phyloP scores from a whole-genome alignment of 2,329 filamentous ascomycete genomes.

The Iodosphaeria phyllophila region DNA sequence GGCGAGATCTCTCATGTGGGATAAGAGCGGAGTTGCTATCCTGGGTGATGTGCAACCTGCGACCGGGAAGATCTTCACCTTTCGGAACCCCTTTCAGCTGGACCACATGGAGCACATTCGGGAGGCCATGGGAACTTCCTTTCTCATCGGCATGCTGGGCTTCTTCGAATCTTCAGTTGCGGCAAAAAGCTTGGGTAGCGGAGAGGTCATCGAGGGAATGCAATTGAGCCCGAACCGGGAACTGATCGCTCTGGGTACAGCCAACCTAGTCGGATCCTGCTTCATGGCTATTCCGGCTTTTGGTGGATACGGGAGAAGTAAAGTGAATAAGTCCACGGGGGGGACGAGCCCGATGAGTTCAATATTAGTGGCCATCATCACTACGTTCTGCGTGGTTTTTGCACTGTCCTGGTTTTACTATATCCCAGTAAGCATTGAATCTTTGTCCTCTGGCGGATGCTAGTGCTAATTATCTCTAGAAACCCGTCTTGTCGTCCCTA shows the following conservation, averaged over 20 bases:
- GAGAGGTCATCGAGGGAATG: conserved; percentile 56
- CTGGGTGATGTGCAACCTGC: conserved; percentile 64
- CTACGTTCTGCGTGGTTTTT: conserved; percentile 62
- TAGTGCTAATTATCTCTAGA: conserved; percentile 27
- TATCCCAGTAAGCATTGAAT: conserved; percentile 53
- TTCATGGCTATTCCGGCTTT: conserved; percentile 91
- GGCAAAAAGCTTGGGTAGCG: conserved; percentile 67
- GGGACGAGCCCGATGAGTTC: conserved; percentile 89
- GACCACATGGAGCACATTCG: conserved; percentile 66
- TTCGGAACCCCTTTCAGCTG: conserved; percentile 70
- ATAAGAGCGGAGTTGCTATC: conserved; percentile 61
- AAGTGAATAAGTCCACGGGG: conserved; percentile 84
- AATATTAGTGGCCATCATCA: conserved; percentile 67
- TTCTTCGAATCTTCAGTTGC: conserved; percentile 97
- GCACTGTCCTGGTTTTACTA: conserved; percentile 87
- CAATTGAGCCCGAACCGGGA: conserved; percentile 81
- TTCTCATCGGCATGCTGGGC: conserved; percentile 85
- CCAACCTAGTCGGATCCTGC: conserved; percentile 78
- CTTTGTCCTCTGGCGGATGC: conserved; percentile 2
- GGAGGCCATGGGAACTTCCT: conserved; percentile 75
- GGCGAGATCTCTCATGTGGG: conserved; percentile 61
- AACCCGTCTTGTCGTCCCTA: conserved; percentile 84
- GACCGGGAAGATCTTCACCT: conserved; percentile 53
- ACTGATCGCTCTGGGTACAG: conserved; percentile 74
- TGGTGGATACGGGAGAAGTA: conserved; percentile 89